phyloP scores from a whole-genome alignment of 768 basidiomycete species.

The Trametes punicea region DNA sequence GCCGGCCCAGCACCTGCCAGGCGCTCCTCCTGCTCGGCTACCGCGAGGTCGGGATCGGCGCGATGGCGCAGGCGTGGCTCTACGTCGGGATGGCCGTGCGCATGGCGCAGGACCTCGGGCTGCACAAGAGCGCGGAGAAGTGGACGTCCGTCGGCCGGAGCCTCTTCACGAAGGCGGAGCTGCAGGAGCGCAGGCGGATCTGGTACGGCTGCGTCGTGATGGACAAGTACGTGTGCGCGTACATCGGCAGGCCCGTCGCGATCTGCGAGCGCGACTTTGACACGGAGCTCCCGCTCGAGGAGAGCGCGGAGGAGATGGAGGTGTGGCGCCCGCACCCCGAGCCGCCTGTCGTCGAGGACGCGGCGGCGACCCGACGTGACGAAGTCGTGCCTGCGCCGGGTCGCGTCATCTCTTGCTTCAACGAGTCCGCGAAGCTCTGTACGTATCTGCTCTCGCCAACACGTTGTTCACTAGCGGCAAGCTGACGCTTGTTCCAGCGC shows the following conservation, averaged over 20 bases:
- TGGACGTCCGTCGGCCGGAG: conserved; percentile 58
- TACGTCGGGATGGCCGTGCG: conserved; percentile 85
- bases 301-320: conserved; percentile 71
- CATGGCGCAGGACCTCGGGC: conserved; percentile 88
- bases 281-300: conserved; percentile 57
- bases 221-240: conserved; percentile 77
- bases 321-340: conserved; percentile 44
- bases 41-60: conserved; percentile 82
- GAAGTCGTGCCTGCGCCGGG: conserved; percentile 39
- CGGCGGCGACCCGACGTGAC: conserved; percentile 15
- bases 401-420: conserved; percentile 70
- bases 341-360: conserved; percentile 32
- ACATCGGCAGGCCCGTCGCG: conserved; percentile 75
- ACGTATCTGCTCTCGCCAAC: conserved; percentile 29
- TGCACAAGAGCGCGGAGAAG: conserved; percentile 77
- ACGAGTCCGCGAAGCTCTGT: conserved; percentile 72
- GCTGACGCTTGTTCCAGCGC: conserved; percentile 42
- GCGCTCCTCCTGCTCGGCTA: conserved; percentile 79
- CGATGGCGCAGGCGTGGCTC: conserved; percentile 87
- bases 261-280: conserved; percentile 78
- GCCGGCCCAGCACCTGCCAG: conserved; percentile 72
- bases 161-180: conserved; percentile 58
- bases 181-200: conserved; percentile 67
- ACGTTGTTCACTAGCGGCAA: not conserved
- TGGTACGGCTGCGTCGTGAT: conserved; percentile 80